Base-by-base conservation (phyloP, 306 rosid species). In the Vigna reflexopilosa region DNA sequence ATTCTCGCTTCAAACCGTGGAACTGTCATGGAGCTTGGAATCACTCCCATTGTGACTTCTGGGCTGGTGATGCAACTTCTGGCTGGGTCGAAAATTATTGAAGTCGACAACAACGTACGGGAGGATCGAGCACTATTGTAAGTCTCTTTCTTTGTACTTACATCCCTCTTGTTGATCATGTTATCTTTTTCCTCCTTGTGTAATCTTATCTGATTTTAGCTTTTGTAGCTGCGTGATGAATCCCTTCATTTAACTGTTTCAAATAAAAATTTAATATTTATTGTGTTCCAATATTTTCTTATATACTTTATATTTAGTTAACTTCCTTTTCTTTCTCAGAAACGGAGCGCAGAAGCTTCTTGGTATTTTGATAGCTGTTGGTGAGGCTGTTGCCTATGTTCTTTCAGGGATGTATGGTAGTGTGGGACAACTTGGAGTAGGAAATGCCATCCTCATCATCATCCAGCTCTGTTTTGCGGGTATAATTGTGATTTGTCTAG, bases 341-440 rank as follows among this genome's bases (percentile, higher is more conserved):
- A 95, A 91, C 61, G 98, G 98, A 67, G 98, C 97, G 28, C 95
- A 95, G 67, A 95, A 92, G 71, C 87, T 95, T 50, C 87, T 92
- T 86, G 98, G 98, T 55, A 92, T 95, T 73, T 82, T 95, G 88
- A 95, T 95, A 58, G 97, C 98, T 57, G 70, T 95, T 45, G 98
- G 98, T 72, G 98, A 95, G 88, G 98, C 97, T 0, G 98, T 95
- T 87, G 98, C 98, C 7, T 95, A 95, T 77, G 98, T 95, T 67
- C 95, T 93, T 76, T 95, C 98, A 0, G 98, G 98, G 64, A 92
- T 95, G 98, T 95, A 91, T 73, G 98, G 98, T 57, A 95, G 98
- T 65, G 98, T 95, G 76, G 91, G 94, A 78, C 98, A 95, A 78
- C 98, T 95, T 79, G 98, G 97, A 28, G 98, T 95, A 26, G 98